Evolutionary conservation across 2,329 filamentous ascomycete species (phyloP).

Genomic region (Hypoxylon sp.): DNA sequence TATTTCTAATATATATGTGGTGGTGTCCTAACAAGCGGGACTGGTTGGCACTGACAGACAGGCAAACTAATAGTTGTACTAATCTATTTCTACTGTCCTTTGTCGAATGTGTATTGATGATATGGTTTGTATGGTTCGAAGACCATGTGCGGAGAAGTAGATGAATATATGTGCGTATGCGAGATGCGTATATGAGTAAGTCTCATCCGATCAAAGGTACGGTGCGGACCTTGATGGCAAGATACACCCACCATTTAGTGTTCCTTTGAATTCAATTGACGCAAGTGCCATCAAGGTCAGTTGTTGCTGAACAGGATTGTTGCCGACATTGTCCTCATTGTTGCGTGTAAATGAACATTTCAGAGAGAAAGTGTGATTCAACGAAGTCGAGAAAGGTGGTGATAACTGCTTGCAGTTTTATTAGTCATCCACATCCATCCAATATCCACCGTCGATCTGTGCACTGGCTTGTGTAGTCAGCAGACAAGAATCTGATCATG

Average conservation of each 20-base stretch:
- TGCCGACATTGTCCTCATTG: neutral
- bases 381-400: neutral
- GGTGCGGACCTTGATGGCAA: conserved; percentile 30
- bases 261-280: neutral
- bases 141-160: no score
- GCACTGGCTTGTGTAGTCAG: no score
- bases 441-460: no score
- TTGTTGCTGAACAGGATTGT: neutral
- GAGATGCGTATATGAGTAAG: neutral
- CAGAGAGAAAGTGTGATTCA: neutral
- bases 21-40: neutral
- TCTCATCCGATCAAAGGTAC: no score
- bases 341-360: no score
- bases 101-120: no score
- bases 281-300: conserved; percentile 26
- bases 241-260: neutral
- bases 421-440: no score
- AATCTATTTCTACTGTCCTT: neutral
- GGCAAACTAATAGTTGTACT: neutral
- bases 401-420: no score
- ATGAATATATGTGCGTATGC: neutral
- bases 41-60: neutral
- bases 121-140: no score
- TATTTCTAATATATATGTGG: neutral
- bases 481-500: no score